Evolutionary conservation across 2,329 filamentous ascomycete genomes (phyloP).

Genomic region (Atkinsonella hypoxylon): DNA sequence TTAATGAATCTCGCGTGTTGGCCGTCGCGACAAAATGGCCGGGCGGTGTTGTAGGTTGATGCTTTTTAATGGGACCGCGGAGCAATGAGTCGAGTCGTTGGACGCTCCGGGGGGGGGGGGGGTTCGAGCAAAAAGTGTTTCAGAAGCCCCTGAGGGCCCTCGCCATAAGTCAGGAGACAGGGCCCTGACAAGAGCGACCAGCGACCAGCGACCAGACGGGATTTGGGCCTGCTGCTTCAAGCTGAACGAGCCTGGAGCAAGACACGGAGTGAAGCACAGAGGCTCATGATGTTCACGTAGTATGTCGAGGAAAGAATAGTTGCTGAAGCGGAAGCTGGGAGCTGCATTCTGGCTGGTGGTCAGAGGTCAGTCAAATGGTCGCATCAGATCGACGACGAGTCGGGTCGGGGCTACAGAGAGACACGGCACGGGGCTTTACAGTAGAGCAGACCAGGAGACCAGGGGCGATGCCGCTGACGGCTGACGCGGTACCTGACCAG

Average conservation of each 20-base stretch:
- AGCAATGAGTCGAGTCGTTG: slow-evolving; percentile 4
- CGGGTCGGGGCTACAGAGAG: too few species aligned
- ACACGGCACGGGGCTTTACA: too few species aligned
- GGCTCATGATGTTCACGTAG: slow-evolving; percentile 18
- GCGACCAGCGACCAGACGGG: too few species aligned
- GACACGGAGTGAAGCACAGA: slow-evolving; percentile 13
- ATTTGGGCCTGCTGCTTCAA: slow-evolving; percentile 11
- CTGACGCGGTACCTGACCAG: too few species aligned
- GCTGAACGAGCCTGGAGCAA: slow-evolving; percentile 20
- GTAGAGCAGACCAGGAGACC: too few species aligned
- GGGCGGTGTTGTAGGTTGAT: slow-evolving; percentile 1
- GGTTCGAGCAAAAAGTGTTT: slow-evolving; percentile 15
- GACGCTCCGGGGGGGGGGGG: slow-evolving; percentile 5
- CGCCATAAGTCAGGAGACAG: slow-evolving; percentile 7
- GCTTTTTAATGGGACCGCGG: background rate
- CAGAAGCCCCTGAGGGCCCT: slow-evolving; percentile 16
- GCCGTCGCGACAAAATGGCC: slow-evolving; percentile 3
- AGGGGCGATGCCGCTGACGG: too few species aligned
- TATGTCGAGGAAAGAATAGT: background rate
- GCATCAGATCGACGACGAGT: too few species aligned
- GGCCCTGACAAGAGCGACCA: slow-evolving; percentile 13
- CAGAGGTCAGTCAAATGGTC: too few species aligned
- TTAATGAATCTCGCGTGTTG: slow-evolving; percentile 2
- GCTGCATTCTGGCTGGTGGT: too few species aligned
- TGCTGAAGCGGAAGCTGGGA: slow-evolving; percentile 9